Percentiles rank a stretch among this genome's conserved stretches.
Evolutionary conservation across 805 yeast genomes (phyloP).

Genomic region (Saccharomycopsis synnaedendra): DNA sequence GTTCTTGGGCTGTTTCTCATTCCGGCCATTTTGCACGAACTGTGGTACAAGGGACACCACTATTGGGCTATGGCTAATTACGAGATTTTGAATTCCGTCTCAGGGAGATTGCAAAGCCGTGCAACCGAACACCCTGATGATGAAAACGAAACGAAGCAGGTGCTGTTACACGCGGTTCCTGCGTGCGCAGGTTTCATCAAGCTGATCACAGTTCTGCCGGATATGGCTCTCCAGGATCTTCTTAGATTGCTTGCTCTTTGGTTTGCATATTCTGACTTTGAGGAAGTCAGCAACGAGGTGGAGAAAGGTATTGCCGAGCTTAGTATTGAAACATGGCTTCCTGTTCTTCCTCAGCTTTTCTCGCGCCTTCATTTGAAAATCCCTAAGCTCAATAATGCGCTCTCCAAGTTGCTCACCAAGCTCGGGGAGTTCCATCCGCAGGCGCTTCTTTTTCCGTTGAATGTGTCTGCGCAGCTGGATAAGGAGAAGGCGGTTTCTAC

Average conservation of each 20-base stretch:
- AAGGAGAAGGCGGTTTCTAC: conserved; percentile 84
- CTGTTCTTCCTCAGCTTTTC: conserved; percentile 89
- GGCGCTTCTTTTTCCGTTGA: conserved; percentile 88
- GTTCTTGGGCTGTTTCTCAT: conserved; percentile 84
- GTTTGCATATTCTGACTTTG: conserved; percentile 92
- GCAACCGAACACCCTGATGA: conserved; percentile 18
- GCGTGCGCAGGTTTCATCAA: conserved; percentile 95
- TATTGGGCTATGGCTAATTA: conserved; percentile 98
- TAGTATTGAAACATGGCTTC: conserved; percentile 86
- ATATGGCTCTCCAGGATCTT: conserved; percentile 88
- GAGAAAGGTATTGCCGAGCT: conserved; percentile 84
- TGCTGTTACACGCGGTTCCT: conserved; percentile 85
- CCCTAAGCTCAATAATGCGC: conserved; percentile 66
- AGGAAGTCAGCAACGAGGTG: conserved; percentile 86
- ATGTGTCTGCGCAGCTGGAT: conserved; percentile 92
- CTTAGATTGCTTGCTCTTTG: conserved; percentile 81
- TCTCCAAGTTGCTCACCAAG: conserved; percentile 72
- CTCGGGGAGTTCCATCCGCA: conserved; percentile 95
- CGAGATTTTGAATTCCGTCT: conserved; percentile 71
- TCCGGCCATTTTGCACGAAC: conserved; percentile 88
- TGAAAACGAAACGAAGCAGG: conserved; percentile 34
- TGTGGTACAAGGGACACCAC: conserved; percentile 99
- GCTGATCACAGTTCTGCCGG: conserved; percentile 76
- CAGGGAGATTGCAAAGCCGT: conserved; percentile 21
- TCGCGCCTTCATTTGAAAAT: conserved; percentile 96